Conservation (phyloP, 345 rosid species). For the Nasturtium officinale region DNA sequence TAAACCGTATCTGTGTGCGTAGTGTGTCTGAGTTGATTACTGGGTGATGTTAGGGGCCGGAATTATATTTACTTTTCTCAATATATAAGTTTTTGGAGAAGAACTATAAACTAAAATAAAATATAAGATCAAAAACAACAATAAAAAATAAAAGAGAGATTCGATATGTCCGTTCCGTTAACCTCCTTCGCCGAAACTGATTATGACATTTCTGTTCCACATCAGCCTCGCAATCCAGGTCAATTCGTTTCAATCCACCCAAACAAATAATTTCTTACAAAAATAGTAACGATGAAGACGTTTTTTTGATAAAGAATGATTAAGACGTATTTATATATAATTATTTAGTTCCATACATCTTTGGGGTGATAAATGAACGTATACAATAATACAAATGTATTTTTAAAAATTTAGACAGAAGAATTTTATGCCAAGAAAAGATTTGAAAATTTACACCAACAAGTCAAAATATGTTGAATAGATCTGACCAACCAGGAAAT, state of each 20-base stretch:
- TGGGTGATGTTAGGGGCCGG: slow-evolving; percentile 20
- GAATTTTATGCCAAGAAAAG: not conserved
- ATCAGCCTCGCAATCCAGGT: slow-evolving; percentile 25
- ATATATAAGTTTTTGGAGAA: not conserved
- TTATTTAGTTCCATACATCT: slow-evolving; percentile 13
- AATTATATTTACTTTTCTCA: slow-evolving; percentile 10
- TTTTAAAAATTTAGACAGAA: not conserved
- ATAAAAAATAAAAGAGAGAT: not conserved
- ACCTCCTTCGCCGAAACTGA: slow-evolving; percentile 14
- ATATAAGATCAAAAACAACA: not conserved
- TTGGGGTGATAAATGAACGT: not conserved
- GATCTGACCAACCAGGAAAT: slow-evolving; percentile 19
- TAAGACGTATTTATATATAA: not conserved
- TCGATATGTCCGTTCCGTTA: slow-evolving; percentile 30
- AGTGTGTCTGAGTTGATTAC: slow-evolving; percentile 17
- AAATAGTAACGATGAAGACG: not conserved
- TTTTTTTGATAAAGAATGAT: not conserved
- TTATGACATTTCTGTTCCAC: slow-evolving; percentile 31
- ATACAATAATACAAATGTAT: not conserved
- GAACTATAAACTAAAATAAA: not conserved
- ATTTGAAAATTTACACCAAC: not conserved
- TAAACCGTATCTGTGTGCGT: not conserved
- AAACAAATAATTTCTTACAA: not conserved
- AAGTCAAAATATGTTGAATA: slow-evolving; percentile 24
- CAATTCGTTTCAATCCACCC: slow-evolving; percentile 29